Evolutionary conservation across 1,284 basidiomycete species (phyloP).

Genomic region (Pterulicium gracile): DNA sequence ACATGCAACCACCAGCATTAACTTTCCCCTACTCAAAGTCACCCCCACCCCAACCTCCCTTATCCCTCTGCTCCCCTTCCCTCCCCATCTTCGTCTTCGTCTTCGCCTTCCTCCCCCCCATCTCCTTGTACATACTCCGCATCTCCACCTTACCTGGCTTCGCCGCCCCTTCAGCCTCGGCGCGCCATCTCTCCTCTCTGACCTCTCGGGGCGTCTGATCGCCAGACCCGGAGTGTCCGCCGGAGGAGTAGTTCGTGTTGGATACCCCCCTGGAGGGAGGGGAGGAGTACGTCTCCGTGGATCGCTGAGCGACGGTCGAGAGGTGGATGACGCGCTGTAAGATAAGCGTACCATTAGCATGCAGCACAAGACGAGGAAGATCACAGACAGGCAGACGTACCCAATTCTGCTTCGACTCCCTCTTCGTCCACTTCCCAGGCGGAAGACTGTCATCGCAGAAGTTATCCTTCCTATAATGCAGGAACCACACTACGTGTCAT

Average conservation of each 20-base stretch:
- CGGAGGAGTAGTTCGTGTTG: no score
- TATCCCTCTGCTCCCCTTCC: slow-evolving; percentile 44
- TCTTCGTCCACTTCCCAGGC: slow-evolving; percentile 75
- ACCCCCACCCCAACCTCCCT: slow-evolving; percentile 50
- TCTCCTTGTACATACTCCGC: slow-evolving; percentile 81
- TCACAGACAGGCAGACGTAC: slow-evolving; percentile 24
- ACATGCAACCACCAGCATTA: no score
- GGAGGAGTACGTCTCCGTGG: slow-evolving; percentile 34
- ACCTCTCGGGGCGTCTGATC: slow-evolving; percentile 70
- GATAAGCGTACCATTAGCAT: neutral
- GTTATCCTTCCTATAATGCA: slow-evolving; percentile 71
- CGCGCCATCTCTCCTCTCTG: slow-evolving; percentile 64
- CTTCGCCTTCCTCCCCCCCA: slow-evolving; percentile 76
- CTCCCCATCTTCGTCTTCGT: slow-evolving; percentile 54
- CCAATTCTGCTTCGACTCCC: slow-evolving; percentile 81
- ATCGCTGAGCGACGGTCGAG: slow-evolving; percentile 24
- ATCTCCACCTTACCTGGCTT: slow-evolving; percentile 67
- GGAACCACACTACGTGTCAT: slow-evolving; percentile 70
- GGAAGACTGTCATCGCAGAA: slow-evolving; percentile 70
- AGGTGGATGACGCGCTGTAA: slow-evolving; percentile 49
- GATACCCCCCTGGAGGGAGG: slow-evolving; percentile 22
- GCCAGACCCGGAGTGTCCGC: no score
- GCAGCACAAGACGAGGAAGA: slow-evolving; percentile 2
- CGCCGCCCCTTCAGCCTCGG: slow-evolving; percentile 39
- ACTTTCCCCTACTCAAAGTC: no score